Evolutionary conservation across 345 rosid genomes (phyloP).

Genomic region (Psidium friedrichsthalianum): DNA sequence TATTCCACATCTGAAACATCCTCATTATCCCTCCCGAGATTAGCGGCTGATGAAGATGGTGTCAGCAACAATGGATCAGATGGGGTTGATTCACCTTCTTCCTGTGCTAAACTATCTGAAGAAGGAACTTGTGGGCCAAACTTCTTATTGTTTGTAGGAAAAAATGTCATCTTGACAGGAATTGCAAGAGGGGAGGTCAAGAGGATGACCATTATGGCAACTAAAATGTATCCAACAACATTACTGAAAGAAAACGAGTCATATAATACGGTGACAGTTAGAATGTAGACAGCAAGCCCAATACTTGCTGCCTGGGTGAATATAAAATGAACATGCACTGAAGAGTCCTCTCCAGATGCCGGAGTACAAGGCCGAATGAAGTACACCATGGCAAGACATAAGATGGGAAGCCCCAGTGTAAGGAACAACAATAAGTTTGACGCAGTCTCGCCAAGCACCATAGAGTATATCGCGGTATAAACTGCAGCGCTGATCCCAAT

Average conservation of each 20-base stretch:
- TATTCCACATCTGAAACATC: slow-evolving; percentile 42
- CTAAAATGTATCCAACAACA: slow-evolving; percentile 31
- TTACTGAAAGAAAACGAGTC: slow-evolving; percentile 27
- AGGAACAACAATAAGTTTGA: slow-evolving; percentile 54
- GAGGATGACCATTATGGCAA: slow-evolving; percentile 50
- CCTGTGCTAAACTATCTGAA: slow-evolving; percentile 38
- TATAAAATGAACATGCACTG: slow-evolving; percentile 58
- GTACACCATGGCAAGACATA: slow-evolving; percentile 61
- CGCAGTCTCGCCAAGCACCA: slow-evolving; percentile 48
- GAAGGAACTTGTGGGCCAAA: slow-evolving; percentile 32
- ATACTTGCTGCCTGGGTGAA: slow-evolving; percentile 61
- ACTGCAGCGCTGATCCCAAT: slow-evolving; percentile 71
- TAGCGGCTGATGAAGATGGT: slow-evolving; percentile 58
- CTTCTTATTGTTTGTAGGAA: slow-evolving; percentile 39
- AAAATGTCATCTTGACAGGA: slow-evolving; percentile 92
- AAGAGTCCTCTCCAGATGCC: slow-evolving; percentile 81
- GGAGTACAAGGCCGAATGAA: slow-evolving; percentile 76
- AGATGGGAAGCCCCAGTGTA: slow-evolving; percentile 59
- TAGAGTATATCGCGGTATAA: slow-evolving; percentile 61
- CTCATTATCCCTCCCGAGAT: slow-evolving; percentile 49
- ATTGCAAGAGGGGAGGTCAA: slow-evolving; percentile 72
- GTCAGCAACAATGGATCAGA: slow-evolving; percentile 52
- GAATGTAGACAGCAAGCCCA: slow-evolving; percentile 60
- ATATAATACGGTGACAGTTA: slow-evolving; percentile 36
- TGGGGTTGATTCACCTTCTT: slow-evolving; percentile 25